Evolutionary conservation across 768 basidiomycete genomes (phyloP).

Genomic region (Rubroboletus pulcherrimus): DNA sequence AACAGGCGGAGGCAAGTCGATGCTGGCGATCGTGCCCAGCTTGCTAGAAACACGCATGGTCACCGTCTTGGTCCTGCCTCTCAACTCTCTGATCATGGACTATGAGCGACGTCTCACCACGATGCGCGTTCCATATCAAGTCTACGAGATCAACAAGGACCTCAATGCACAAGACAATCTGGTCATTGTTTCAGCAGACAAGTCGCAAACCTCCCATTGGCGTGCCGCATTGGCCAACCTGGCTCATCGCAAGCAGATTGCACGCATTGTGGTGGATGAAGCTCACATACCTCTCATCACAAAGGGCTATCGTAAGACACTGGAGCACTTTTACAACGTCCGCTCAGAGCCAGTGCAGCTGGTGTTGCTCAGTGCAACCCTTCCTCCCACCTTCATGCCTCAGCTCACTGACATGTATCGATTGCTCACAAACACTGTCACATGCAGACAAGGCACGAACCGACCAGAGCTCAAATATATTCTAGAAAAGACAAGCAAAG

Average conservation of each 20-base stretch:
- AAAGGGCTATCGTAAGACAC: constrained; percentile 5
- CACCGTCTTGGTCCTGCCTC: not conserved
- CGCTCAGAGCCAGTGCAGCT: constrained; percentile 7
- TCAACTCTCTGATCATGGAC: not conserved
- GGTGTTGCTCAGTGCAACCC: constrained; percentile 21
- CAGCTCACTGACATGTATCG: fast-evolving
- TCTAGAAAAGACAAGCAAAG: not conserved
- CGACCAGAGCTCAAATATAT: constrained; percentile 7
- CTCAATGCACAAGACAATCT: constrained; percentile 1
- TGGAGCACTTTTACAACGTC: not conserved
- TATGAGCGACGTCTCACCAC: not conserved
- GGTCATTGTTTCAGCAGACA: constrained; percentile 8
- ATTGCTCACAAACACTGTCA: not conserved
- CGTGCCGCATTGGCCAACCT: not conserved
- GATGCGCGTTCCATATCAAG: not conserved
- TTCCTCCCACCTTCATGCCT: not conserved
- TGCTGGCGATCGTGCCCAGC: not conserved
- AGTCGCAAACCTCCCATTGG: constrained; percentile 3
- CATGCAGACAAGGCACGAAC: not conserved
- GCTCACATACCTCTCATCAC: constrained; percentile 15
- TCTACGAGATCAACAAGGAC: not conserved
- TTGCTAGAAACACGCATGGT: not conserved
- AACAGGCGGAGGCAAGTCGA: not conserved
- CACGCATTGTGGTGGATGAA: constrained; percentile 23
- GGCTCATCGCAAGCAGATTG: not conserved